Base-by-base conservation (phyloP, 768 basidiomycete genomes). In the Russula compacta region DNA sequence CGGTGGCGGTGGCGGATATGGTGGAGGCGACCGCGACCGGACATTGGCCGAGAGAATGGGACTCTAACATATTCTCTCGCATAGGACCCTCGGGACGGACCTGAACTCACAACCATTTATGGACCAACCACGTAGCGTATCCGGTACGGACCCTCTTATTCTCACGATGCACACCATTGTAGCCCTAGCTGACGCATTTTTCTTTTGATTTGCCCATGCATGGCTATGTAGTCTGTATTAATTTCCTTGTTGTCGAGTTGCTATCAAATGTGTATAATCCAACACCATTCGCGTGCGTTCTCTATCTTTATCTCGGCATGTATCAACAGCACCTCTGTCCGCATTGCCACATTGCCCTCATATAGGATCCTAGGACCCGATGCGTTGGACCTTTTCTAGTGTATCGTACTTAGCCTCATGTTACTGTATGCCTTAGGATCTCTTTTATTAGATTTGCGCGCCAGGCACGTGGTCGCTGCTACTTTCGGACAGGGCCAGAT, bases 31-130 rank as follows among this genome's bases (percentile, higher is more conserved):
- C 64, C 76, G 76, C 48, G 85, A 87, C 77, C 88, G 89, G 81
- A 88, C 89, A 78, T 83, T 92, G 77, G 86, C 85, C 72, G 87
- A 91, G 73, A 77, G 89, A 69, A 81, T 92, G 85, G 89, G 89
- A 72, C 78, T 89, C 46, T 88, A 74, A 80, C 67, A 49, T 48
- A 55, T 61, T 56, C 58, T 65, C 63, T 65, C 50, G 55, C 33
- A 52, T 56, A 17, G 42, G 52, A 56, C 33, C 53, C 35, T 40
- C 59, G 46, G 56, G 56, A 66, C 56, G 64, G 68, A 69, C 67
- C 63, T 64, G 60, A 60, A 49, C 33, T 49, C 60, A 64, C 43
- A 47, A 47, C 59, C 60, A 56, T 54, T 42, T 48, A 51, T 35
- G 63, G 51, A 53, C 53, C 60, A 61, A 57, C 65, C 56, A 66